Evolutionary conservation across 371 early-diverging fungal species (phyloP), one percentile per base, ranked within the genome.

Genomic region (Mucor circinelloides): DNA sequence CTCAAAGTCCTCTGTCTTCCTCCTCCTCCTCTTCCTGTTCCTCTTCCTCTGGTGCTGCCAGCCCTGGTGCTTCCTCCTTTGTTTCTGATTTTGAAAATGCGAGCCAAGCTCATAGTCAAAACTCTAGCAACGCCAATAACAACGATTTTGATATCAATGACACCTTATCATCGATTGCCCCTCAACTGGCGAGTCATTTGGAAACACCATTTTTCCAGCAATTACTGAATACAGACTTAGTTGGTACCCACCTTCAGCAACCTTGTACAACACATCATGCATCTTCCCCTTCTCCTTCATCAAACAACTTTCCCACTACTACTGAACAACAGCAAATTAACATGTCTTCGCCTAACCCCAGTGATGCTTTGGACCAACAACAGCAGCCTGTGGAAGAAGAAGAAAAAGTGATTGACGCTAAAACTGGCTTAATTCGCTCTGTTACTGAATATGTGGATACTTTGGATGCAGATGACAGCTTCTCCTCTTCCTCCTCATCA

Each of bases 161-260:
- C 0, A 19, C 62, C 4, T 15, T 68, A 9, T 62, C 68, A 27
- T 46, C 70, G 0, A 70, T 77, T 58, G 78, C 75, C n/a, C 78
- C 78, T 19, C 72, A 74, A 34, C 44, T 77, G 12, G 78, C 78
- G 38, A 74, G 36, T 42, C 78, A 77, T 66, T 72, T 77, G 10
- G 72, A 77, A 30, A 69, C 68, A 17, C 63, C 78, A 1, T 77
- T 77, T 52, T 70, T 77, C 46, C 78, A 77, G 42, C 67, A 71
- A 27, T 46, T 77, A 4, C 34, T 77, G 7, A 67, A 64, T 21
- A 71, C 78, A 13, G 70, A 74, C 58, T 60, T 74, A 23, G 65
- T 71, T 12, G 63, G 63, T 63, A 3, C 10, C 8, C 50, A 54
- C 17, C 32, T n/a, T 60, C 48, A 48, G 21, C 48, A 48, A 23